Evolutionary conservation across 2,329 filamentous ascomycete species (phyloP), one percentile per base, ranked within the genome.

Genomic region (Berkeleyomyces rouxiae): DNA sequence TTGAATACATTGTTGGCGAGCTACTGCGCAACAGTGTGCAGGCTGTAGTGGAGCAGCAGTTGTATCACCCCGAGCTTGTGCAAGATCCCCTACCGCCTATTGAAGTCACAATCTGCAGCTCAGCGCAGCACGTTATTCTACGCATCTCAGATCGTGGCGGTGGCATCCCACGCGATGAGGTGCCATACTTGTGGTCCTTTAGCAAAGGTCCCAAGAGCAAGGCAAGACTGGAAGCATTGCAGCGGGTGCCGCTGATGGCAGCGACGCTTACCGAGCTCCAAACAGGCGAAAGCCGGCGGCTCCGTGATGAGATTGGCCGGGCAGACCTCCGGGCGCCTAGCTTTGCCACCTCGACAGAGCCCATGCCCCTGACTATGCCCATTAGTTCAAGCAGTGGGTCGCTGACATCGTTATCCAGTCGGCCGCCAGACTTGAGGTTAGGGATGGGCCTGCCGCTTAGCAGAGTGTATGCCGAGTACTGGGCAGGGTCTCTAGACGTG

Each of bases 1-100:
- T 99, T 60, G 92, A 99, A 74, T 99, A 99, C 74, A 96, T 99
- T 68, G 82, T 99, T 63, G 91, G 93, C 60, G 93, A 99, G 75
- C 83, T 99, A 31, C 79, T 99, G 33, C 86, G 93, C 44, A 99
- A 99, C 74, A 95, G 90, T 0, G 88, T 99, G 13, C 91, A 97
- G 73, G 91, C 91, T 23, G 85, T 93, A 44, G 86, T 95, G 65
- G 92, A 96, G 70, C 82, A 83, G 67, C 83, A 85, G 64, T 76
- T 78, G 60, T 71, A 70, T 16, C 63, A 68, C 23, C 67, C 62
- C 47, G 64, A 68, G 63, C 66, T 72, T 68, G 58, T 58, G 31
- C 43, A 58, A 51, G 66, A 66, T 2, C 67, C 70, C 47, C 86
- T 88, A 1, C 89, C 89, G 0, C 90, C 92, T 1, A 93, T 99